Percentiles rank a stretch among this genome's conserved stretches.
phyloP scores from a whole-genome alignment of 2,329 filamentous ascomycete genomes.

The Aspergillus carbonarius region DNA sequence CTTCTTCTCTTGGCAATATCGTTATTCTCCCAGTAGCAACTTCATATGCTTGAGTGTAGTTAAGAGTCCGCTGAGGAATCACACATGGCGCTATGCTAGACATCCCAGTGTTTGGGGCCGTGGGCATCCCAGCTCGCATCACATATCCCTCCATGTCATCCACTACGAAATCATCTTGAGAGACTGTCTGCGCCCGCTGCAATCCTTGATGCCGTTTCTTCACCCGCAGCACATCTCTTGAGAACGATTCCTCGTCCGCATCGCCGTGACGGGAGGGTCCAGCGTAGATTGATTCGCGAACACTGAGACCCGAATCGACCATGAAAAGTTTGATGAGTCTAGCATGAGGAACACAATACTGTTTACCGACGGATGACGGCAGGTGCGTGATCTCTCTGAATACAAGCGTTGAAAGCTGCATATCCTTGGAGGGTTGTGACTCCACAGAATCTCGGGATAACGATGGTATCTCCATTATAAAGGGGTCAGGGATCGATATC shows the following conservation, averaged over 20 bases:
- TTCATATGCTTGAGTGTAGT: conserved; percentile 30
- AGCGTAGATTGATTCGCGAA: conserved; percentile 38
- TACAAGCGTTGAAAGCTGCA: conserved; percentile 31
- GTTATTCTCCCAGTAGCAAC: conserved; percentile 20
- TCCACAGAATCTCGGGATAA: conserved; percentile 11
- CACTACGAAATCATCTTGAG: conserved; percentile 35
- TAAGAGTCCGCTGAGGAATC: conserved; percentile 30
- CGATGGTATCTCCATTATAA: conserved; percentile 31
- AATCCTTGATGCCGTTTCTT: conserved; percentile 21
- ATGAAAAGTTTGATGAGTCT: conserved; percentile 39
- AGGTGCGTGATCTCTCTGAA: conserved; percentile 34
- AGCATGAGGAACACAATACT: conserved; percentile 20
- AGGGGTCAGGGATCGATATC: conserved; percentile 34
- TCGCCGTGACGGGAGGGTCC: conserved; percentile 12
- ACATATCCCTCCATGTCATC: conserved; percentile 38
- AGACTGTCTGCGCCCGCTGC: conserved; percentile 9
- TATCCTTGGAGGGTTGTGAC: conserved; percentile 3
- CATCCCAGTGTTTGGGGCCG: conserved; percentile 9
- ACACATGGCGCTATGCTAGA: conserved; percentile 12
- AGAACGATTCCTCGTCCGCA: conserved; percentile 13
- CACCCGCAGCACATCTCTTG: conserved; percentile 22
- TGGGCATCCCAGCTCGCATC: conserved; percentile 5
- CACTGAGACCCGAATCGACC: conserved; percentile 31
- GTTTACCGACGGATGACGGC: conserved; percentile 14
- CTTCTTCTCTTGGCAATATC: conserved; percentile 3